Evolutionary conservation across 1,284 basidiomycete genomes (phyloP).

Genomic region (Erythrobasidium hasegawianum): DNA sequence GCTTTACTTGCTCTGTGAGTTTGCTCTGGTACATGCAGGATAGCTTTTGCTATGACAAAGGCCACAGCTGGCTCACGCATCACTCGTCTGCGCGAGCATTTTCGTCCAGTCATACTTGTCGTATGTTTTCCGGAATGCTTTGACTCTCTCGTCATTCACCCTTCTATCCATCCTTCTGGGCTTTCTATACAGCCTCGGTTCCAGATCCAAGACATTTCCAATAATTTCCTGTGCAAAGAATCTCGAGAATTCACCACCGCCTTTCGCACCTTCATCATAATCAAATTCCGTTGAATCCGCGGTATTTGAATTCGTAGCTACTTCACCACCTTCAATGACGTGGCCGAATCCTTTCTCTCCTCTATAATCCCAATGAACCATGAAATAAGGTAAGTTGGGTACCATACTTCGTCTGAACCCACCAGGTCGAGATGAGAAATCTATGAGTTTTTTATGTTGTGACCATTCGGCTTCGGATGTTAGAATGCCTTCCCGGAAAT

Average conservation of each 20-base stretch:
- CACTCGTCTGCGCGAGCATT: constrained; percentile 37
- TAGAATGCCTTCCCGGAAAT: constrained; percentile 92
- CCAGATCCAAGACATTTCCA: constrained; percentile 81
- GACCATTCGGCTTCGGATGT: constrained; percentile 93
- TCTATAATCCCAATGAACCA: constrained; percentile 96
- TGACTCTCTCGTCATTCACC: constrained; percentile 66
- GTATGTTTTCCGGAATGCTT: constrained; percentile 59
- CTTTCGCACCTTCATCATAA: constrained; percentile 78
- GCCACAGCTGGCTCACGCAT: too few relatives aligned
- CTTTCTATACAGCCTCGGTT: constrained; percentile 78
- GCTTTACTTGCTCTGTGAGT: too few relatives aligned
- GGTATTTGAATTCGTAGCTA: constrained; percentile 48
- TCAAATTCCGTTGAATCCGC: constrained; percentile 58
- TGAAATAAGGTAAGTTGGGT: constrained; percentile 94
- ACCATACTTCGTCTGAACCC: constrained; percentile 91
- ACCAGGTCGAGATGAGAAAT: constrained; percentile 75
- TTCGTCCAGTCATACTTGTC: constrained; percentile 51
- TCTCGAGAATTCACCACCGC: constrained; percentile 78
- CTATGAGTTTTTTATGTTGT: constrained; percentile 92
- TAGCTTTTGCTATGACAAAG: too few relatives aligned
- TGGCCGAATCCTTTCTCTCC: constrained; percentile 94
- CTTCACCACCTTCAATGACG: constrained; percentile 80
- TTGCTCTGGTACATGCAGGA: too few relatives aligned
- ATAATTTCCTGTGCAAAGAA: constrained; percentile 95
- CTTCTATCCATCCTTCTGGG: constrained; percentile 69